These are phyloP conservation scores for Pythium myriotylum DNA, from an alignment of 352 stramenopile genomes.

Conservation along the genomic window DNA sequence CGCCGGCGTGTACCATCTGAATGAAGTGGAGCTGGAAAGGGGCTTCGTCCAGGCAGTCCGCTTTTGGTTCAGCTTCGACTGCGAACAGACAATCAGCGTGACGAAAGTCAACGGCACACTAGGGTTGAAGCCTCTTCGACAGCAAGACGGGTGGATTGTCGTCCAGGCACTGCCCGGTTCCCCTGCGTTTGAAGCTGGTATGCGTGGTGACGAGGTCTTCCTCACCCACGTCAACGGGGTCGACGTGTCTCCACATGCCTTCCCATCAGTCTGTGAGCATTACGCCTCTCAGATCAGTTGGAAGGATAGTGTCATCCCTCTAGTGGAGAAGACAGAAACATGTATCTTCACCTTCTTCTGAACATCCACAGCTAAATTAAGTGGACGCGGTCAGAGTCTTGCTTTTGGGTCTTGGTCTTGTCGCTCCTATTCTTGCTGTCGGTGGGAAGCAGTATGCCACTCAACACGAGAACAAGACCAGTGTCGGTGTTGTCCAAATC, in stretches of 20 bases:
- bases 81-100: constrained; percentile 77
- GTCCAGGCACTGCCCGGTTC: constrained; percentile 69
- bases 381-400: constrained; percentile 8
- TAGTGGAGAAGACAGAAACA: constrained; percentile 74
- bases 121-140: constrained; percentile 66
- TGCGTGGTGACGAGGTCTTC: constrained; percentile 74
- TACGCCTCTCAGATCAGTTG: constrained; percentile 46
- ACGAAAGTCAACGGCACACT: constrained; percentile 73
- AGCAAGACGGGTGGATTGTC: constrained; percentile 80
- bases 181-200: constrained; percentile 68
- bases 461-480: too few species aligned
- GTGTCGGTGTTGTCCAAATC: too few species aligned
- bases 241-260: constrained; percentile 73
- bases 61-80: constrained; percentile 84
- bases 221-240: constrained; percentile 83
- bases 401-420: too few species aligned
- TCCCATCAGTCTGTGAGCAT: constrained; percentile 48
- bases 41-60: constrained; percentile 70
- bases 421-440: too few species aligned
- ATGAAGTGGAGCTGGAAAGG: constrained; percentile 45
- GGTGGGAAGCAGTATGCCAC: too few species aligned
- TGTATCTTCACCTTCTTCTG: constrained; percentile 85
- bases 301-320: constrained; percentile 75
- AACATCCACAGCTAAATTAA: constrained; percentile 9
- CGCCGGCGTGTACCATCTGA: constrained; percentile 62